Percentiles rank a stretch among this genome's conserved stretches.
Conservation (phyloP, 2,329 filamentous ascomycete genomes). For the Penicillium paneum region DNA sequence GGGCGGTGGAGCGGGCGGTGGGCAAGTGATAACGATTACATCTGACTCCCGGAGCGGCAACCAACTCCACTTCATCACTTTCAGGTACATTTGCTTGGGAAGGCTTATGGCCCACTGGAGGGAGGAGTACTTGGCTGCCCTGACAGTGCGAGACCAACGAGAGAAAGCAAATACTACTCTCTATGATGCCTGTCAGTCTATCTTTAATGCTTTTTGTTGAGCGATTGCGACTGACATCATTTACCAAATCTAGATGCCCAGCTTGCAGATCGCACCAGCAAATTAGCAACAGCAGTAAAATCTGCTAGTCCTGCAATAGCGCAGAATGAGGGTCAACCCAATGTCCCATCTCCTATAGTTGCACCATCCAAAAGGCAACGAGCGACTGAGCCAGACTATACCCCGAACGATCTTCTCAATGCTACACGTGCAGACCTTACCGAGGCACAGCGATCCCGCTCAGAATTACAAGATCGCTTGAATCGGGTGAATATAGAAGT, state of each 20-base stretch:
- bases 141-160: constrained; percentile 68
- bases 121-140: constrained; percentile 72
- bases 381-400: constrained; percentile 20
- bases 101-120: constrained; percentile 66
- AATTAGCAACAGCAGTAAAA: constrained; percentile 41
- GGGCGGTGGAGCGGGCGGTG: constrained; percentile 35
- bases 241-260: constrained; percentile 53
- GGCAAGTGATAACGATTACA: constrained; percentile 18
- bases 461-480: constrained; percentile 64
- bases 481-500: constrained; percentile 63
- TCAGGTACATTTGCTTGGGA: constrained; percentile 13
- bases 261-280: constrained; percentile 64
- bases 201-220: constrained; percentile 1
- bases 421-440: constrained; percentile 63
- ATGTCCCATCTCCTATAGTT: constrained; percentile 29
- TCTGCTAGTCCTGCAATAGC: constrained; percentile 17
- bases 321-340: constrained; percentile 23
- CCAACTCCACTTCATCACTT: constrained; percentile 20
- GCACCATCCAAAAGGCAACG: constrained; percentile 28
- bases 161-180: constrained; percentile 65
- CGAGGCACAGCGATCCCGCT: constrained; percentile 71
- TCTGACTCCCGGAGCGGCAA: constrained; percentile 9
- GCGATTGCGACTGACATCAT: constrained; percentile 23
- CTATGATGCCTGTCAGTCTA: constrained; percentile 68
- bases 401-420: constrained; percentile 34